phyloP scores from a whole-genome alignment of 495 filamentous ascomycete genomes.

The Hyaloscypha finlandica region DNA sequence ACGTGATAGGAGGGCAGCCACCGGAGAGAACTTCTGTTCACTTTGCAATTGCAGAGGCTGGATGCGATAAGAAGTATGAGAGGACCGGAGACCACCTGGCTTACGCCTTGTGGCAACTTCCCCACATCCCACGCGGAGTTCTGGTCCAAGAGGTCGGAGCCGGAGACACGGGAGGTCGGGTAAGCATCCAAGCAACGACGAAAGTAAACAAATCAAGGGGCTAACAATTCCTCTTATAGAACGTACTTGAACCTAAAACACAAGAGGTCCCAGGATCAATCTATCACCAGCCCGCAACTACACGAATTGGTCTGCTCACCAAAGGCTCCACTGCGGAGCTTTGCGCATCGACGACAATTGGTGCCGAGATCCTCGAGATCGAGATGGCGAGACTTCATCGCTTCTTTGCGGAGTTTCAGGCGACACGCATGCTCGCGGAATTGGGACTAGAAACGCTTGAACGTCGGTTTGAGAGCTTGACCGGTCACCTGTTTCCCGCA shows the following conservation, averaged over 20 bases:
- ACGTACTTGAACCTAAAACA: not conserved
- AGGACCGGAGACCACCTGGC: not conserved
- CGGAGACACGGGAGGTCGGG: not conserved
- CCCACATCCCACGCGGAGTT: not conserved
- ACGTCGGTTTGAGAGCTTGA: not conserved
- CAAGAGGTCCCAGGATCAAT: not conserved
- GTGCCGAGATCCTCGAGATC: not conserved
- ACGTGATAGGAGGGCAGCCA: not conserved
- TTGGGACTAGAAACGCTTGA: not conserved
- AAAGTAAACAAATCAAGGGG: not conserved
- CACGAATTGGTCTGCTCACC: not conserved
- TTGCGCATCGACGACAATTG: not conserved
- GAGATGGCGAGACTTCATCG: not conserved
- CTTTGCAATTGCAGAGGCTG: not conserved
- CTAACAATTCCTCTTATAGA: not conserved
- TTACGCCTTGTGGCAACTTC: not conserved
- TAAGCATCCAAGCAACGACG: not conserved
- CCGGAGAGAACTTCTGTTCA: not conserved
- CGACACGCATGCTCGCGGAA: not conserved
- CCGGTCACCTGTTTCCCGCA: not conserved
- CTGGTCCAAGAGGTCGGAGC: not conserved
- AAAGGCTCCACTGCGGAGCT: not conserved
- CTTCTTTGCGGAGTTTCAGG: not conserved
- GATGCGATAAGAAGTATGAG: not conserved
- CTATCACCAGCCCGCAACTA: not conserved